Conservation (phyloP, 2,329 filamentous ascomycete genomes). For the Lasiodiplodia sp. region DNA sequence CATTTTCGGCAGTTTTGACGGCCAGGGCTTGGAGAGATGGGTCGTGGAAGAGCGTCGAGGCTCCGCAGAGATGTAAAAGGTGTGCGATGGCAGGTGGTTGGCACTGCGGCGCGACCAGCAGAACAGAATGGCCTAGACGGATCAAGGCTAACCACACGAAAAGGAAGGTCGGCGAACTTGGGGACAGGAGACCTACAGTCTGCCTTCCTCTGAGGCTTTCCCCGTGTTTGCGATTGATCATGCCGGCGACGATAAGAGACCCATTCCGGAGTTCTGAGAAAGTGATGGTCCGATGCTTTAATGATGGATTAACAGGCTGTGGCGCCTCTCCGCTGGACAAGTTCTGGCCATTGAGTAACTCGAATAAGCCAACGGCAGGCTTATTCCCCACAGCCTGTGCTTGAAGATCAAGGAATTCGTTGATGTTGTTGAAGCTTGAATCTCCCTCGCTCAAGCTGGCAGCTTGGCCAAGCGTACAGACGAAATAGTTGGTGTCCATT, state of each 20-base stretch:
- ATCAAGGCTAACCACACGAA: slow-evolving; percentile 68
- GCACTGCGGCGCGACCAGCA: slow-evolving; percentile 64
- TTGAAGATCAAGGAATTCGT: slow-evolving; percentile 46
- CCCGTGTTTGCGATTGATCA: slow-evolving; percentile 37
- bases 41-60: slow-evolving; percentile 56
- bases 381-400: slow-evolving; percentile 47
- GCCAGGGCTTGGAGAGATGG: slow-evolving; percentile 27
- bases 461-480: slow-evolving; percentile 67
- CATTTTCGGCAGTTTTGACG: neutral
- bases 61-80: slow-evolving; percentile 58
- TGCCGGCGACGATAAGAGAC: slow-evolving; percentile 46
- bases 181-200: slow-evolving; percentile 62
- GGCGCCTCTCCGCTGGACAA: neutral
- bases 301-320: slow-evolving; percentile 27
- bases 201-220: slow-evolving; percentile 32
- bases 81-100: slow-evolving; percentile 58
- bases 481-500: slow-evolving; percentile 60
- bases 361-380: slow-evolving; percentile 61
- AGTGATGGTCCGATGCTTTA: slow-evolving; percentile 43
- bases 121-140: slow-evolving; percentile 60
- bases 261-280: slow-evolving; percentile 46
- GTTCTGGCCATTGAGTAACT: slow-evolving; percentile 34
- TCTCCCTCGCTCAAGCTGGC: slow-evolving; percentile 43
- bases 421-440: slow-evolving; percentile 35
- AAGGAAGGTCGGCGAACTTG: slow-evolving; percentile 65